phyloP scores from a whole-genome alignment of 148 eudicot genomes.

The Camellia lanceoleosa region DNA sequence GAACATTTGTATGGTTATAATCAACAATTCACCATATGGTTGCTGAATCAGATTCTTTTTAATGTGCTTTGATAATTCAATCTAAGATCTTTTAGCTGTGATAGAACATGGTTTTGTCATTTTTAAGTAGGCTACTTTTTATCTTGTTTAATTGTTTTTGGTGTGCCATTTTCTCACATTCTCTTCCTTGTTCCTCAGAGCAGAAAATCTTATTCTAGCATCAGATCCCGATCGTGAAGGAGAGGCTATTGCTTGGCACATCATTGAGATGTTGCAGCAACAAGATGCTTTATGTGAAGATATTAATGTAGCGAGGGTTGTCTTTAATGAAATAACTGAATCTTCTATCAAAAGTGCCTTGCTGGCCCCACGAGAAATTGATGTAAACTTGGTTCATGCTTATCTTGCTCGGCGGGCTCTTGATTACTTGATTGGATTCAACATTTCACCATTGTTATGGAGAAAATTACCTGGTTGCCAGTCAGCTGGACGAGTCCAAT shows the following conservation, averaged over 20 bases:
- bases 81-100: not conserved
- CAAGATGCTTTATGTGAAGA: constrained; percentile 65
- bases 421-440: constrained; percentile 96
- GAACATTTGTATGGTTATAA: not conserved
- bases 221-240: constrained; percentile 99
- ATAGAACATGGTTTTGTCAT: not conserved
- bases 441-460: constrained; percentile 91
- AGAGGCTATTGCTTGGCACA: constrained; percentile 99
- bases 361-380: constrained; percentile 71
- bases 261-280: constrained; percentile 86
- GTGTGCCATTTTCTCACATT: constrained; percentile 26
- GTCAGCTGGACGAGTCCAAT: constrained; percentile 98
- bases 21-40: not conserved
- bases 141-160: not conserved
- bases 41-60: not conserved
- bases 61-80: not conserved
- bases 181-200: constrained; percentile 54
- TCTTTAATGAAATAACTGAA: constrained; percentile 87
- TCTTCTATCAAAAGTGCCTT: constrained; percentile 78
- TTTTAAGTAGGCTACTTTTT: not conserved
- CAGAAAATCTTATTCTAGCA: constrained; percentile 93
- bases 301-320: constrained; percentile 75
- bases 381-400: constrained; percentile 85
- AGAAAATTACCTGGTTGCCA: constrained; percentile 93
- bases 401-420: constrained; percentile 98